Evolutionary conservation across 2,329 filamentous ascomycete genomes (phyloP).

Genomic region (Chaetomiaceae sp.): DNA sequence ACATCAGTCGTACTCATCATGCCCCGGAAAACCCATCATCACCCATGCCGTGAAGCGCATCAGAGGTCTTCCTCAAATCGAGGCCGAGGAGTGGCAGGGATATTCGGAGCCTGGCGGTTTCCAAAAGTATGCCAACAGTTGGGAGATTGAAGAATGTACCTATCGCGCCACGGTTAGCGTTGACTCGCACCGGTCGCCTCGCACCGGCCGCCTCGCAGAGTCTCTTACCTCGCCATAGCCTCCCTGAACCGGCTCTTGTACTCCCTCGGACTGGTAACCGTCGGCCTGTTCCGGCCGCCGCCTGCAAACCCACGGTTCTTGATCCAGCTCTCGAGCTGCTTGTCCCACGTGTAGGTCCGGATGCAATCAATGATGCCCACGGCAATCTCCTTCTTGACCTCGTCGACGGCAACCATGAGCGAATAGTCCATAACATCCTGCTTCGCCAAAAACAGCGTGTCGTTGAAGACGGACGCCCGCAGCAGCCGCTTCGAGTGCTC

Average conservation of each 20-base stretch:
- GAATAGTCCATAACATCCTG: conserved; percentile 99
- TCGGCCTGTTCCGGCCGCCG: conserved; percentile 76
- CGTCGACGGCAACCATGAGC: conserved; percentile 96
- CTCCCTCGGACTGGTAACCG: conserved; percentile 94
- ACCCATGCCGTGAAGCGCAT: background rate
- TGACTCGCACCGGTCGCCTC: too few relatives aligned
- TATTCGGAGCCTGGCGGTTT: conserved; percentile 27
- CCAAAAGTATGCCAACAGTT: conserved; percentile 72
- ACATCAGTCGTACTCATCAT: background rate
- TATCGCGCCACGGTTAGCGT: conserved; percentile 26
- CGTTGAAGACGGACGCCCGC: conserved; percentile 90
- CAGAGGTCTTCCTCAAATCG: conserved; percentile 22
- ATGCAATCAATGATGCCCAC: conserved; percentile 99
- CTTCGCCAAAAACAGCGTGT: conserved; percentile 87
- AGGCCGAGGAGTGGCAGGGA: conserved; percentile 21
- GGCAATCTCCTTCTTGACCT: conserved; percentile 81
- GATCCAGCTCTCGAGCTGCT: conserved; percentile 99
- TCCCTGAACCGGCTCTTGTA: conserved; percentile 95
- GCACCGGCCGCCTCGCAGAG: too few relatives aligned
- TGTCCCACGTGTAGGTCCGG: conserved; percentile 98
- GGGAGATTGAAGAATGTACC: conserved; percentile 69
- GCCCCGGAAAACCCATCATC: background rate
- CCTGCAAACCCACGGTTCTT: conserved; percentile 86
- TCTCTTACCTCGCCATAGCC: conserved; percentile 83
- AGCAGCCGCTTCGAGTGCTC: conserved; percentile 96